Percentiles rank a stretch among this genome's conserved stretches.
Conservation (phyloP, 2,329 filamentous ascomycete genomes). For the Xylaria sp. region DNA sequence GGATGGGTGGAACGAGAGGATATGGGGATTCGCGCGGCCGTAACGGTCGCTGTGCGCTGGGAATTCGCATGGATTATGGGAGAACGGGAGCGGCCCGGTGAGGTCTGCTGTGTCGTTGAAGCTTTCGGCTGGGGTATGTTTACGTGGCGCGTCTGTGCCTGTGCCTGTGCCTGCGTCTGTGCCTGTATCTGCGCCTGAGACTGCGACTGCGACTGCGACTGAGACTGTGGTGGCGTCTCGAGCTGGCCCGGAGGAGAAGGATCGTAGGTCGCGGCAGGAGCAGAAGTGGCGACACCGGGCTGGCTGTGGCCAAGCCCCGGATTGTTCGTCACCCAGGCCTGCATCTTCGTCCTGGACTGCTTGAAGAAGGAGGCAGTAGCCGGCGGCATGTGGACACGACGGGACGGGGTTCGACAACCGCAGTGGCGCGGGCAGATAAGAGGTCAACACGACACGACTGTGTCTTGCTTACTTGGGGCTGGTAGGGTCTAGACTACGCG, state of each 20-base stretch:
- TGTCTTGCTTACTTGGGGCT: slow-evolving; percentile 32
- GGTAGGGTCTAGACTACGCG: slow-evolving; percentile 24
- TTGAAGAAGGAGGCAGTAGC: slow-evolving; percentile 47
- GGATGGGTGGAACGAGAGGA: slow-evolving; percentile 39
- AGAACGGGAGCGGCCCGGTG: slow-evolving; percentile 45
- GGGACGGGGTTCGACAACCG: slow-evolving; percentile 28
- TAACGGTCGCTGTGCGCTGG: slow-evolving; percentile 40
- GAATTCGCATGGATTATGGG: slow-evolving; percentile 47
- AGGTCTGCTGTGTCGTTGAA: slow-evolving; percentile 40
- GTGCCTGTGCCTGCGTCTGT: slow-evolving; percentile 2
- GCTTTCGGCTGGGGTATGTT: slow-evolving; percentile 33
- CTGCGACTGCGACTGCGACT: slow-evolving; percentile 23
- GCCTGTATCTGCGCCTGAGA: background rate
- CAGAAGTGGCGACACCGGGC: slow-evolving; percentile 42
- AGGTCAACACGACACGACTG: slow-evolving; percentile 28
- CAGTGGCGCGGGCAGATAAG: slow-evolving; percentile 31
- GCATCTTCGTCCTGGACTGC: slow-evolving; percentile 49
- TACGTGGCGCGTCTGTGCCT: slow-evolving; percentile 27
- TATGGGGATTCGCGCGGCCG: slow-evolving; percentile 40
- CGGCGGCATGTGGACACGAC: slow-evolving; percentile 44
- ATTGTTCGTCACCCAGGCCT: slow-evolving; percentile 49
- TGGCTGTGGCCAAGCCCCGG: slow-evolving; percentile 42
- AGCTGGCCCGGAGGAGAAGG: slow-evolving; percentile 22
- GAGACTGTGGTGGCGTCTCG: slow-evolving; percentile 29
- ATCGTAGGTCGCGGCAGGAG: slow-evolving; percentile 40